These are phyloP conservation scores for Paspalum notatum DNA, from an alignment of 176 grass and related monocot genomes.

Conservation along the genomic window DNA sequence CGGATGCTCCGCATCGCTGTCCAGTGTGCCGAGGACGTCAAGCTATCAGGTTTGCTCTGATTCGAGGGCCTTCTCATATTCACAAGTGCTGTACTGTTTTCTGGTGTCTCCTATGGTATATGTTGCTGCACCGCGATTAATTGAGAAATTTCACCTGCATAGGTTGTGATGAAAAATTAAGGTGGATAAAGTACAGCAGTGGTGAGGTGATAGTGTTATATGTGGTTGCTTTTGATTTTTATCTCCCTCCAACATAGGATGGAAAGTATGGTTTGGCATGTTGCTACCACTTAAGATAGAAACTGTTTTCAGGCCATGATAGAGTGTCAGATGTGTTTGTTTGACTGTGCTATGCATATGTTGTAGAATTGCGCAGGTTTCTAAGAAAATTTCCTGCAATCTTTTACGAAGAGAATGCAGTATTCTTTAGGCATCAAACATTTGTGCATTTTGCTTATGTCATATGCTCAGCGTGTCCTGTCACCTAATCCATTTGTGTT, in stretches of 20 bases:
- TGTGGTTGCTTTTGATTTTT: too few relatives aligned
- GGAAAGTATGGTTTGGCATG: not conserved
- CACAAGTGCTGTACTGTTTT: not conserved
- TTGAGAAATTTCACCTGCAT: not conserved
- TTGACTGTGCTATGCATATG: not conserved
- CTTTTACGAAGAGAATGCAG: not conserved
- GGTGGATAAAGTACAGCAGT: not conserved
- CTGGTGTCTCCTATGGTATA: not conserved
- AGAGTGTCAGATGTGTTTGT: not conserved
- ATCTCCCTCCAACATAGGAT: too few relatives aligned
- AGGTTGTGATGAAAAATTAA: not conserved
- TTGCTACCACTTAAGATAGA: not conserved
- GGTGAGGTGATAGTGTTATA: not conserved
- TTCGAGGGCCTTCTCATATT: not conserved
- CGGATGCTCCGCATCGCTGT: conserved; percentile 69
- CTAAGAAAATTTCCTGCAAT: not conserved
- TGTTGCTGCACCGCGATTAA: not conserved
- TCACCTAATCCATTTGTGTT: not conserved
- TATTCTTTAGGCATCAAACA: conserved; percentile 13
- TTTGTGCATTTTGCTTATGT: too few relatives aligned
- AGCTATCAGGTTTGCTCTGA: conserved; percentile 55
- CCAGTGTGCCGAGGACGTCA: conserved; percentile 63
- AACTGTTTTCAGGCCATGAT: conserved; percentile 22
- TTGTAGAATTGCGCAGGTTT: not conserved
- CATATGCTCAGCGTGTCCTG: not conserved